Percentiles rank a stretch among this genome's conserved stretches.
Evolutionary conservation across 805 yeast genomes (phyloP).

Genomic region (Starmerella riodocensis): DNA sequence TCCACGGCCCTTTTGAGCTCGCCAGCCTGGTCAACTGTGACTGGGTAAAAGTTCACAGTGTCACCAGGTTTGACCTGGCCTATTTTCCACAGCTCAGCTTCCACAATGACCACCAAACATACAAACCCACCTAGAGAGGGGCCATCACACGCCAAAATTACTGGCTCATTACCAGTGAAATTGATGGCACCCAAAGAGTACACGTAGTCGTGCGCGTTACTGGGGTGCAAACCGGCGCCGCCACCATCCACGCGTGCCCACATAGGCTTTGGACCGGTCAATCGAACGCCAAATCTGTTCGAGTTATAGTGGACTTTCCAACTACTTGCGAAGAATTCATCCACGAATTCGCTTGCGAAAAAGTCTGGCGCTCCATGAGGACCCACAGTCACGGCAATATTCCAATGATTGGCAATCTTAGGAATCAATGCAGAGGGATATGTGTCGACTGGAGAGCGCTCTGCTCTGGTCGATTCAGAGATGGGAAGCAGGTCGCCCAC

Average conservation of each 20-base stretch:
- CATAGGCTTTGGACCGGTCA: conserved; percentile 87
- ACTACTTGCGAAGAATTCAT: conserved; percentile 56
- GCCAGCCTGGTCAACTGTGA: conserved; percentile 56
- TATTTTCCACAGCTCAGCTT: conserved; percentile 95
- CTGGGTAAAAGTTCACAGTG: conserved; percentile 62
- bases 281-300: conserved; percentile 88
- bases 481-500: conserved; percentile 83
- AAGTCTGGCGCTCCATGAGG: conserved; percentile 98
- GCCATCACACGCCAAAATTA: conserved; percentile 90
- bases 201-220: conserved; percentile 96
- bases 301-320: conserved; percentile 98
- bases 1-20: conserved; percentile 51
- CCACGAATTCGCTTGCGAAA: conserved; percentile 61
- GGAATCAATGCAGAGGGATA: conserved; percentile 49
- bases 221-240: conserved; percentile 95
- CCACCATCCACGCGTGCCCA: conserved; percentile 98
- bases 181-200: conserved; percentile 93
- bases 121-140: conserved; percentile 97
- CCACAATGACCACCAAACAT: conserved; percentile 89
- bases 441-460: conserved; percentile 29
- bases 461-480: conserved; percentile 29
- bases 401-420: conserved; percentile 48
- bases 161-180: conserved; percentile 98
- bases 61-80: conserved; percentile 98
- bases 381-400: conserved; percentile 87